These are phyloP conservation scores for Wickerhamiella azymoides DNA, from an alignment of 805 yeast genomes.

Conservation along the genomic window DNA sequence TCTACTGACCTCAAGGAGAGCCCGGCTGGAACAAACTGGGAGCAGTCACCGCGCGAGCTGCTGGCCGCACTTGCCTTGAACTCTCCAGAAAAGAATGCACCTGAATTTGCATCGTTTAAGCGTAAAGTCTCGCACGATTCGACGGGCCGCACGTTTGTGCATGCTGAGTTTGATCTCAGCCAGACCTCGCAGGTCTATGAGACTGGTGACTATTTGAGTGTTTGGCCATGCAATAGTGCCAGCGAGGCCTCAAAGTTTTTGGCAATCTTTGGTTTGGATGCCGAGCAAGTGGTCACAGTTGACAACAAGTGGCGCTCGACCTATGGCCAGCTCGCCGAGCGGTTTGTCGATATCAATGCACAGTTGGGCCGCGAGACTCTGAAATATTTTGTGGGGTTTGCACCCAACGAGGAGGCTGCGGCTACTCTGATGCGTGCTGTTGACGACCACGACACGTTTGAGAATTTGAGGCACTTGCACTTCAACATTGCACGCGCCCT, in stretches of 20 bases:
- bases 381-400: constrained; percentile 49
- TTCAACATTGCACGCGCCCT: constrained; percentile 56
- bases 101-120: background rate
- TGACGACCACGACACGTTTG: constrained; percentile 33
- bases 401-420: constrained; percentile 41
- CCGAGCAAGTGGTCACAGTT: constrained; percentile 34
- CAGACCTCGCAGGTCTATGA: constrained; percentile 54
- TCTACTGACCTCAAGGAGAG: constrained; percentile 35
- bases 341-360: constrained; percentile 67
- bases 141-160: constrained; percentile 29
- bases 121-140: background rate
- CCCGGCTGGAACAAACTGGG: constrained; percentile 14
- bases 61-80: background rate
- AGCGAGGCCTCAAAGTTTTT: constrained; percentile 44
- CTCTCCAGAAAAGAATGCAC: background rate
- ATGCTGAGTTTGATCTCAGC: constrained; percentile 61
- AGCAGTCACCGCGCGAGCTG: constrained; percentile 2
- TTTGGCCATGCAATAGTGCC: constrained; percentile 69
- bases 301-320: constrained; percentile 56
- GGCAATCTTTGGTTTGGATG: constrained; percentile 37
- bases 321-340: constrained; percentile 54
- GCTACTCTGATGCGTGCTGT: background rate
- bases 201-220: constrained; percentile 79
- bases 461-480: constrained; percentile 38
- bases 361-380: constrained; percentile 65